Percentiles rank a stretch among this genome's conserved stretches.
phyloP scores from a whole-genome alignment of 2,329 filamentous ascomycete species.

The Xylariomycetidae sp. region DNA sequence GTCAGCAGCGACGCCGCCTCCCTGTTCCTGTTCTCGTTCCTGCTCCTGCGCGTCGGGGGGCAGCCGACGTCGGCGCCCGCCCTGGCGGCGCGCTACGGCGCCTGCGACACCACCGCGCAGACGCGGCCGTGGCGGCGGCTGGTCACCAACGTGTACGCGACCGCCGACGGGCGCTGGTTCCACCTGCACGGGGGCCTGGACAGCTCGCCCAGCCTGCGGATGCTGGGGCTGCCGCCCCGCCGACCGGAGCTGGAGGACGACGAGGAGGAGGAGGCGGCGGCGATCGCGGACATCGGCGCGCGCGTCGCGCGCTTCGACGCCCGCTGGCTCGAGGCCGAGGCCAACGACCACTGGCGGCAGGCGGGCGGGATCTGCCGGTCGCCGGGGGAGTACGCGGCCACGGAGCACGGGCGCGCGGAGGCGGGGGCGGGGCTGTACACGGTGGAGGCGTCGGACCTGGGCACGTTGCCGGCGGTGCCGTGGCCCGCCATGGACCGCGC shows the following conservation, averaged over 20 bases:
- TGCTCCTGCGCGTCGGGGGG: conserved; percentile 19
- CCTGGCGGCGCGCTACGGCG: conserved; percentile 14
- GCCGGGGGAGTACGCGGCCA: conserved; percentile 26
- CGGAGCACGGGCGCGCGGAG: conserved; percentile 21
- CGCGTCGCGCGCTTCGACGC: conserved; percentile 21
- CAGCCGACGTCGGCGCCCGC: conserved; percentile 14
- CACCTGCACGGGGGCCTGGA: conserved; percentile 30
- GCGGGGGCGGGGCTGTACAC: conserved; percentile 21
- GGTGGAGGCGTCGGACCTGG: conserved; percentile 15
- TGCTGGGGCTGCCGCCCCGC: conserved; percentile 27
- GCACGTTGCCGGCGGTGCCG: conserved; percentile 18
- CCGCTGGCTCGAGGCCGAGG: conserved; percentile 23
- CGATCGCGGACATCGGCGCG: conserved; percentile 19
- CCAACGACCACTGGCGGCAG: conserved; percentile 28
- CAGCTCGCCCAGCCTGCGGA: conserved; percentile 22
- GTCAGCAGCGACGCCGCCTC: conserved; percentile 25
- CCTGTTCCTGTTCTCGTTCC: conserved; percentile 24
- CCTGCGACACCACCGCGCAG: conserved; percentile 20
- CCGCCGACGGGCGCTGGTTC: conserved; percentile 28
- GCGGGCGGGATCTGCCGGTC: conserved; percentile 27
- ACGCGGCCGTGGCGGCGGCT: conserved; percentile 24
- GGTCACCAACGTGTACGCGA: conserved; percentile 29
- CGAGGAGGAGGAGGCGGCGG: conserved; percentile 23
- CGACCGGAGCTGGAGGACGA: too few species aligned
- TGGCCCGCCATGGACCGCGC: conserved; percentile 16